These are phyloP conservation scores for Neopestalotiopsis clavispora DNA, from an alignment of 2,329 filamentous ascomycete species.

Conservation along the genomic window DNA sequence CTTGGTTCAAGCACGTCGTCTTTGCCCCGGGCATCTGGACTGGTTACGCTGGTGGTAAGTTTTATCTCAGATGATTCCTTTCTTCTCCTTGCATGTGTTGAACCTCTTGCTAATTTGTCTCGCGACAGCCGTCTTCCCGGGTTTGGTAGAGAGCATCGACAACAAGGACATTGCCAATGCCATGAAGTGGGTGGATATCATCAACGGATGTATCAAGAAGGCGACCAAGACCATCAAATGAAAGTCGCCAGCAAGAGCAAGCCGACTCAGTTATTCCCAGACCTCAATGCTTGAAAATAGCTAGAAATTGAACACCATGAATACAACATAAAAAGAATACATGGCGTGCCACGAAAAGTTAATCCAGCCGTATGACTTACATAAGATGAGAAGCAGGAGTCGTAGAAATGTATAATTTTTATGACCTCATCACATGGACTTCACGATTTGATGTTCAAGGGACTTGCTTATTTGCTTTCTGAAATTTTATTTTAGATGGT, in stretches of 20 bases:
- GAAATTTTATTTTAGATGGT: neutral
- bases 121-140: slow-evolving; percentile 63
- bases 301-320: too few species aligned
- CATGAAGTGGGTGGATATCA: slow-evolving; percentile 63
- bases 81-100: neutral
- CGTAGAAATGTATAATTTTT: too few species aligned
- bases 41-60: slow-evolving; percentile 78
- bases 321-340: too few species aligned
- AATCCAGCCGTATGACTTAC: too few species aligned
- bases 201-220: slow-evolving; percentile 53
- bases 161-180: slow-evolving; percentile 62
- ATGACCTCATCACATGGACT: too few species aligned
- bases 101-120: neutral
- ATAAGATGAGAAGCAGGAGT: too few species aligned
- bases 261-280: too few species aligned
- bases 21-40: slow-evolving; percentile 93
- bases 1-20: slow-evolving; percentile 94
- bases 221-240: slow-evolving; percentile 46
- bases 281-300: too few species aligned
- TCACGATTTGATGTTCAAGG: too few species aligned
- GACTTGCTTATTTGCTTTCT: neutral
- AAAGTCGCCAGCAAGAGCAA: neutral
- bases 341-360: neutral
- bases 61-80: neutral
- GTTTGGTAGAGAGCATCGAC: slow-evolving; percentile 67